phyloP scores from a whole-genome alignment of 2,329 filamentous ascomycete genomes.

The Acrocalymma vagum region DNA sequence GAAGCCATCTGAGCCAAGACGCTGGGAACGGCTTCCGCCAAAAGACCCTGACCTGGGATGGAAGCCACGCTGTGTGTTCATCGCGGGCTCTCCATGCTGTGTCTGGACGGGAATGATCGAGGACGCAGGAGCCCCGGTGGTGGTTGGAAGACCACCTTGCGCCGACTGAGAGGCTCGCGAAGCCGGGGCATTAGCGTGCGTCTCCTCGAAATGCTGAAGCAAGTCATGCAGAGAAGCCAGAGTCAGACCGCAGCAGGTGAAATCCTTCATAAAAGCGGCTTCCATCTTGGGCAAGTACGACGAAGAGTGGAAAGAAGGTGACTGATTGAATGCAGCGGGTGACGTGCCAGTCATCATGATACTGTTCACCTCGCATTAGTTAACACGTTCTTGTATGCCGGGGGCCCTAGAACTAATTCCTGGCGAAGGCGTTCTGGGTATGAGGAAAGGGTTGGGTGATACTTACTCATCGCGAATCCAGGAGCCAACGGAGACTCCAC shows the following conservation, averaged over 20 bases:
- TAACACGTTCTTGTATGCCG: conserved; percentile 13
- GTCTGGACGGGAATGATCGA: conserved; percentile 55
- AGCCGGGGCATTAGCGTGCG: conserved; percentile 77
- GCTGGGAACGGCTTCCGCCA: conserved; percentile 46
- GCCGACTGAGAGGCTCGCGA: conserved; percentile 59
- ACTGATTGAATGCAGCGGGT: conserved; percentile 80
- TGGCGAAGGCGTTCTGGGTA: not conserved
- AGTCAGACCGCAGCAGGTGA: conserved; percentile 90
- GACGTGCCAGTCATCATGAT: conserved; percentile 97
- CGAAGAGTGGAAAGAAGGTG: conserved; percentile 95
- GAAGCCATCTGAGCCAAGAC: conserved; percentile 47
- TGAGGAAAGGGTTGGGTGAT: conserved; percentile 7
- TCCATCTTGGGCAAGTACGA: conserved; percentile 97
- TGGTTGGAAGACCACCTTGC: conserved; percentile 50
- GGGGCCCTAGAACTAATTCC: too few species aligned
- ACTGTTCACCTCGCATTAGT: conserved; percentile 59
- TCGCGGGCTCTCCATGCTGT: conserved; percentile 42
- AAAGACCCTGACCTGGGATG: conserved; percentile 50
- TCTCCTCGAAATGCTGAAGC: conserved; percentile 95
- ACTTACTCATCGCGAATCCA: conserved; percentile 99
- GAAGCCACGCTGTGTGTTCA: conserved; percentile 48
- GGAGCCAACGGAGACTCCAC: conserved; percentile 92
- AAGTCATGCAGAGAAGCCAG: conserved; percentile 93
- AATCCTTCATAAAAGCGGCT: conserved; percentile 97
- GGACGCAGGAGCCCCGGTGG: conserved; percentile 36